Evolutionary conservation across 2,329 filamentous ascomycete genomes (phyloP), one percentile per base, ranked within the genome.

Genomic region (Talaromyces funiculosus): DNA sequence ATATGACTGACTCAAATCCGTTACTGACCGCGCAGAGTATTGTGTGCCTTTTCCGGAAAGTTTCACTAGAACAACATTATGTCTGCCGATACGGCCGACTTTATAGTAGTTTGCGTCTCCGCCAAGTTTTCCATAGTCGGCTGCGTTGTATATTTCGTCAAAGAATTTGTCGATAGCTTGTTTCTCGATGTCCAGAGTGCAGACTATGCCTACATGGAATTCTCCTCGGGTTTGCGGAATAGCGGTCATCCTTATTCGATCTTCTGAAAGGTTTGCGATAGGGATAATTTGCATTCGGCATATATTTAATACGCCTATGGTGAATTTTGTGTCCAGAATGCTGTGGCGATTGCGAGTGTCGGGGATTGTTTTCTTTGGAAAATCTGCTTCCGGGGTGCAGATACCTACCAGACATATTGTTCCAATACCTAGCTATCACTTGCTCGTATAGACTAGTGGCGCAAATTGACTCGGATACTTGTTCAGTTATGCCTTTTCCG

Each of bases 51-150:
- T 57, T 10, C 53, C 53, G 4, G 53, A 49, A 16, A 61, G 43
- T 14, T 56, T 56, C 18, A 56, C 53, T 16, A 61, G 26, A 20
- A 61, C 59, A 37, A 61, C 59, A 20, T 61, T 53, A 26, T 61
- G 33, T 29, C 45, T 37, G 7, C 43, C 53, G 18, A 61, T 56
- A 7, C 53, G 38, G 14, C 59, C 59, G 9, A 56, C 9, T 31
- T 53, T 57, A 22, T 61, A 61, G 26, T 47, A 42, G 18, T 61
- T 61, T 38, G 38, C 20, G 16, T 61, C 59, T 7, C 53, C 53
- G 0, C 14, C 20, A 1, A 31, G 18, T 47, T 57, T 61, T 1
- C 59, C 40, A 9, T 38, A 57, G n/a, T 57, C 59, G 5, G 43
- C 35, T 49, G 53, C 59, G 24, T 53, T 31, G 26, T 57, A 61